phyloP scores from a whole-genome alignment of 352 stramenopile species.

The Globisporangium spiculum region DNA sequence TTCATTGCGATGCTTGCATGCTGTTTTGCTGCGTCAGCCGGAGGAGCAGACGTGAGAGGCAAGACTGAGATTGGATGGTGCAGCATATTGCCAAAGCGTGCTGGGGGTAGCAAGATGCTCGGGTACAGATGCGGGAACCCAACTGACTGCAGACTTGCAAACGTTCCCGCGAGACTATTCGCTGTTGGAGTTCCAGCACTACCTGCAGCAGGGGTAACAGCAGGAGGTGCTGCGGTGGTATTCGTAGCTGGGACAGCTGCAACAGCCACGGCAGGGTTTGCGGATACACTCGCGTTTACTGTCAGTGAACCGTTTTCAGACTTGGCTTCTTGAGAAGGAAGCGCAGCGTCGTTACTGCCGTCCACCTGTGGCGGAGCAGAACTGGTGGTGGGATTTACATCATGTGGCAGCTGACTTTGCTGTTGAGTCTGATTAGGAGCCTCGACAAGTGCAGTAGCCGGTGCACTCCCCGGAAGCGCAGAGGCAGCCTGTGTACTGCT shows the following conservation, averaged over 20 bases:
- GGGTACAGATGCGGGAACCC: constrained; percentile 53
- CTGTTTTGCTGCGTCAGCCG: not conserved
- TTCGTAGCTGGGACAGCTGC: not conserved
- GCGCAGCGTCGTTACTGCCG: not conserved
- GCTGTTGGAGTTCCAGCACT: constrained; percentile 3
- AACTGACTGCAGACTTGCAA: constrained; percentile 33
- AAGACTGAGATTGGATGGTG: constrained; percentile 21
- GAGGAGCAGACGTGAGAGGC: not conserved
- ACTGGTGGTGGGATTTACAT: not conserved
- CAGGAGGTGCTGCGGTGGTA: constrained; percentile 9
- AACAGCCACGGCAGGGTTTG: constrained; percentile 4
- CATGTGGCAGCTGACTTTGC: not conserved
- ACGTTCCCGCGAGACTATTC: constrained; percentile 15
- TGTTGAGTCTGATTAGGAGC: constrained; percentile 5
- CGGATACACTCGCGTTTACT: constrained; percentile 1
- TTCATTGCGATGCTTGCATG: not conserved
- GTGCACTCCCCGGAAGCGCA: not conserved
- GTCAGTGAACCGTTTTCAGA: constrained; percentile 19
- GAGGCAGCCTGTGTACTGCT: not conserved
- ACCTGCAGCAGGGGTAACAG: constrained; percentile 3
- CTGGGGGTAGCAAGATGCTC: constrained; percentile 49
- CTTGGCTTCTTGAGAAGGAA: not conserved
- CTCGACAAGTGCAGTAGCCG: not conserved
- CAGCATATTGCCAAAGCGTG: constrained; percentile 15
- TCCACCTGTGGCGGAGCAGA: not conserved